A percentile compares a stretch with the other conserved stretches of the same genome.
These are phyloP conservation scores for Solanum stenotomum DNA, from an alignment of 257 asterid species.

Conservation along the genomic window DNA sequence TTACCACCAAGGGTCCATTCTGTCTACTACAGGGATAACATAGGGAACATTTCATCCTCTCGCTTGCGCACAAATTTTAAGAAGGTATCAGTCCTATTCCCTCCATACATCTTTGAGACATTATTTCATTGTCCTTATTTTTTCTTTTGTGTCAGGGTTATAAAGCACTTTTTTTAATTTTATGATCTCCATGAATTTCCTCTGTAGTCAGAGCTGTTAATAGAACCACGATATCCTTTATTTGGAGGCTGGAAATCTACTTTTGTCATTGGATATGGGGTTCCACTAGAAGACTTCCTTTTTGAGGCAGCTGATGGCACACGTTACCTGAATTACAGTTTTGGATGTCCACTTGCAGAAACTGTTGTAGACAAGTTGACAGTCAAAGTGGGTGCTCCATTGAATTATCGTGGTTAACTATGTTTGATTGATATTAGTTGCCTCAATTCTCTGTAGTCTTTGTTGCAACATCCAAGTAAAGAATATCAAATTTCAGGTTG, in stretches of 20 bases:
- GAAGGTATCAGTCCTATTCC: constrained; percentile 46
- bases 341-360: constrained; percentile 84
- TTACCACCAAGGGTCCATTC: constrained; percentile 97
- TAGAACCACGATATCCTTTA: constrained; percentile 94
- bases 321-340: constrained; percentile 84
- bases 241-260: constrained; percentile 99
- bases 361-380: constrained; percentile 84
- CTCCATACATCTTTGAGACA: background rate
- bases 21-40: constrained; percentile 93
- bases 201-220: constrained; percentile 81
- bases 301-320: constrained; percentile 68
- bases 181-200: background rate
- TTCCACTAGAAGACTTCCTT: constrained; percentile 86
- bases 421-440: constrained; percentile 2
- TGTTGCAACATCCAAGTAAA: background rate
- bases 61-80: constrained; percentile 61
- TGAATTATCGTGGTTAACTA: background rate
- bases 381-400: constrained; percentile 44
- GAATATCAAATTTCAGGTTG: constrained; percentile 49
- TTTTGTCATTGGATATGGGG: constrained; percentile 80
- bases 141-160: background rate
- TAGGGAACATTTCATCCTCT: constrained; percentile 91
- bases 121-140: background rate
- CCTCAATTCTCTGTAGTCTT: background rate
- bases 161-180: background rate